A percentile compares a stretch with the other conserved stretches of the same genome.
Evolutionary conservation across 1,284 basidiomycete species (phyloP).

Genomic region (Leccinum solheimii): DNA sequence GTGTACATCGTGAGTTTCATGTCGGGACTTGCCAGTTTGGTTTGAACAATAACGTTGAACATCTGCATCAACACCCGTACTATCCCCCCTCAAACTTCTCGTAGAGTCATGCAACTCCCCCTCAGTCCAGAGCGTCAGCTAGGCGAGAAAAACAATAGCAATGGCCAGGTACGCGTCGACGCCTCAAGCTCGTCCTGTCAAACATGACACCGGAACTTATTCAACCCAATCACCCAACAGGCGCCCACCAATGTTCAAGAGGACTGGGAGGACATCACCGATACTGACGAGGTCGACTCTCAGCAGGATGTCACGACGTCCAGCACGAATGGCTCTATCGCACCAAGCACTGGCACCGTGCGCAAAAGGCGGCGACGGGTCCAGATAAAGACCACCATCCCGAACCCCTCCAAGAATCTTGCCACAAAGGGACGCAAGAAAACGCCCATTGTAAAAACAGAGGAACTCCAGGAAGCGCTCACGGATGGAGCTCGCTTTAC

Average conservation of each 20-base stretch:
- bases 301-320: conserved; percentile 5
- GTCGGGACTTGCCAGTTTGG: no score
- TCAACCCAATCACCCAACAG: background rate
- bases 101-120: background rate
- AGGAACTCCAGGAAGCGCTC: conserved; percentile 27
- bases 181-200: background rate
- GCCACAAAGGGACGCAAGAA: conserved; percentile 21
- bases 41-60: no score
- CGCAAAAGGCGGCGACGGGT: conserved; percentile 27
- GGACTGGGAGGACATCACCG: conserved; percentile 23
- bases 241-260: background rate
- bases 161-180: background rate
- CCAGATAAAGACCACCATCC: conserved; percentile 11
- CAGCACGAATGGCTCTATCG: conserved; percentile 10
- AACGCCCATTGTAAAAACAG: conserved; percentile 15
- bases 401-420: conserved; percentile 9
- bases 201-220: background rate
- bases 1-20: no score
- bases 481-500: conserved; percentile 32
- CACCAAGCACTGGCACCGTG: conserved; percentile 1
- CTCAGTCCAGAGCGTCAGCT: background rate
- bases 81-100: no score
- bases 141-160: background rate
- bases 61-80: no score
- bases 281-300: conserved; percentile 14